Percentiles rank a stretch among this genome's conserved stretches.
Conservation (phyloP, 768 basidiomycete genomes). For the Boletus vermiculosoides region DNA sequence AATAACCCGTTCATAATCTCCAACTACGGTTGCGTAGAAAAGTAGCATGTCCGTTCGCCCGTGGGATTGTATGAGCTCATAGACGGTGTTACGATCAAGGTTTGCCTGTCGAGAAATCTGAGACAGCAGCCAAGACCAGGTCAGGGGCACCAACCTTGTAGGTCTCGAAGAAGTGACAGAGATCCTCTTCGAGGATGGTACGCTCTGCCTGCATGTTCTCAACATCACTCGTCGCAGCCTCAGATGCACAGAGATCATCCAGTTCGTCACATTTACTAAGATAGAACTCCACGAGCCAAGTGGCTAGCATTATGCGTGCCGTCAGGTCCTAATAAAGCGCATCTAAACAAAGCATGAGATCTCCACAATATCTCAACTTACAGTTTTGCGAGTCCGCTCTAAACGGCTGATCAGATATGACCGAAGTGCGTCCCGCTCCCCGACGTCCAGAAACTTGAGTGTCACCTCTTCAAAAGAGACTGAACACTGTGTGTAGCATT, state of each 20-base stretch:
- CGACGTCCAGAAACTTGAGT: conserved; percentile 84
- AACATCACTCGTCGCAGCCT: conserved; percentile 74
- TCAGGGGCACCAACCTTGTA: conserved; percentile 66
- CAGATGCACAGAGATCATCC: conserved; percentile 90
- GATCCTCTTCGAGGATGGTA: conserved; percentile 85
- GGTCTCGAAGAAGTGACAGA: conserved; percentile 88
- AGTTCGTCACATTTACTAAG: conserved; percentile 95
- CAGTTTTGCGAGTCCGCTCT: conserved; percentile 80
- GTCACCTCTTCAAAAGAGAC: conserved; percentile 89
- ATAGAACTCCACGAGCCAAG: conserved; percentile 97
- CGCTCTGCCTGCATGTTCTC: conserved; percentile 83
- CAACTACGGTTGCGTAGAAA: conserved; percentile 79
- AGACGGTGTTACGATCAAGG: conserved; percentile 80
- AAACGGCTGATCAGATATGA: conserved; percentile 87
- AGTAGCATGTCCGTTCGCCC: conserved; percentile 92
- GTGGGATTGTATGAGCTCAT: conserved; percentile 91
- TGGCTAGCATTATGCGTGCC: conserved; percentile 96
- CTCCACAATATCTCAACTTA: conserved; percentile 36
- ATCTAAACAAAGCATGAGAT: background rate
- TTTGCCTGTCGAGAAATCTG: conserved; percentile 54
- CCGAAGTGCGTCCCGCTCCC: conserved; percentile 86
- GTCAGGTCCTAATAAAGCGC: conserved; percentile 66
- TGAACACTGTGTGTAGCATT: conserved; percentile 87
- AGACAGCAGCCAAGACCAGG: background rate
- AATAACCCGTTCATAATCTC: conserved; percentile 81